These are phyloP conservation scores for Talaromyces wortmannii DNA, from an alignment of 495 filamentous ascomycete genomes.

Conservation along the genomic window DNA sequence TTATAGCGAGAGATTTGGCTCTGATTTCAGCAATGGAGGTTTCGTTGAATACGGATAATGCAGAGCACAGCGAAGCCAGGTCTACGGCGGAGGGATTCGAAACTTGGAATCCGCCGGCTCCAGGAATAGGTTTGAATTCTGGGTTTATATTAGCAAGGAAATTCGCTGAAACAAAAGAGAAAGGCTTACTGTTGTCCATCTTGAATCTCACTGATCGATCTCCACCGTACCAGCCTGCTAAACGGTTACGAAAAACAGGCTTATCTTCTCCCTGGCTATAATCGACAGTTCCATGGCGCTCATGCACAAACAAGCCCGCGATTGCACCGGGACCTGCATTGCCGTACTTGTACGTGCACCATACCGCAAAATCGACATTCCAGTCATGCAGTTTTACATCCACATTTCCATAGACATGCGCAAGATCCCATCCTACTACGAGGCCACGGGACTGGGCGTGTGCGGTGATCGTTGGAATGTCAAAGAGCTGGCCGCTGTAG, in stretches of 20 bases:
- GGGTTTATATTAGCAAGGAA: constrained; percentile 8
- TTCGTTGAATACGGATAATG: constrained; percentile 68
- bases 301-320: constrained; percentile 81
- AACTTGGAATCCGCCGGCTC: constrained; percentile 55
- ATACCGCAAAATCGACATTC: constrained; percentile 90
- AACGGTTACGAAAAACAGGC: constrained; percentile 45
- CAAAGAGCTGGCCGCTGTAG: constrained; percentile 87
- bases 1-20: constrained; percentile 68
- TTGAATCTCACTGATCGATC: constrained; percentile 68
- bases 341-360: constrained; percentile 97
- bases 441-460: constrained; percentile 71
- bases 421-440: constrained; percentile 86
- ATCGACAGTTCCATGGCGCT: constrained; percentile 54
- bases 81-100: constrained; percentile 56
- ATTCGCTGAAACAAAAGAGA: not conserved
- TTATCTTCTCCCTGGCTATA: constrained; percentile 34
- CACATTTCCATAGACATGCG: constrained; percentile 91
- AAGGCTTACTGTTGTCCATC: constrained; percentile 59
- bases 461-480: constrained; percentile 79
- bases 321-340: constrained; percentile 86
- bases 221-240: constrained; percentile 88
- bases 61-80: constrained; percentile 59
- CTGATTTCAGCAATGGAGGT: constrained; percentile 66
- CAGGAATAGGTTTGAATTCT: constrained; percentile 67
- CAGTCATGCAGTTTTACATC: constrained; percentile 78